Base-by-base conservation (phyloP, 1,284 basidiomycete genomes). In the Trichosporon coremiiforme region DNA sequence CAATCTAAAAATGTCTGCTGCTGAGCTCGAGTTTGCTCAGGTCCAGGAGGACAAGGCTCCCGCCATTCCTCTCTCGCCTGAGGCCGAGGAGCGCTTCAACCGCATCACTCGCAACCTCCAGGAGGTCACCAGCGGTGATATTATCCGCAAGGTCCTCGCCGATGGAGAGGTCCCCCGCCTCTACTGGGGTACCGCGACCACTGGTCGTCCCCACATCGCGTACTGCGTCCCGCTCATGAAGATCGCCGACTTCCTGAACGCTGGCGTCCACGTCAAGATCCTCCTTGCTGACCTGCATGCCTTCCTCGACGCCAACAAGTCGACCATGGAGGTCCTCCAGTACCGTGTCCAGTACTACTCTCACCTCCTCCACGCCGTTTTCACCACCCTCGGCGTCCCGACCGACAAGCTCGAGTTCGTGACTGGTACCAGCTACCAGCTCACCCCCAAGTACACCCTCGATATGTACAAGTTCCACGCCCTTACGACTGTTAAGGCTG, bases 201-300 rank as follows among this genome's bases (percentile, higher is more conserved):
- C 96, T 3, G 96, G 96, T 74, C 86, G 94, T 85, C 96, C 95
- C 25, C 96, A 99, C 79, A 91, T 99, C 72, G 97, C 94, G 12
- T 99, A 99, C 87, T 95, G 98, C 81, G 96, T 97, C 0, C 90
- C 97, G 3, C 85, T 99, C 70, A 91, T 90, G 65, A 99, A 99
- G 86, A 94, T 98, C 69, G 95, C 95, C 45, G 97, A 99, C 86
- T 99, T 99, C 83, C 85, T 99, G 67, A 88, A 89, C 55, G 96
- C 95, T 0, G 96, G 90, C 35, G 94, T 96, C 12, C 90, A 90
- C 83, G 90, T 98, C 76, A 98, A 91, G 74, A 87, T 98, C 72
- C 86, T 98, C 0, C 87, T 98, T 22, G 96, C 95, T 77, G 94
- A 95, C 95, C 98, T 99, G 17, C 97, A 99, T 79, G 97, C 95